These are phyloP conservation scores for Mycena capillaripes DNA, from an alignment of 768 basidiomycete genomes.

Conservation along the genomic window DNA sequence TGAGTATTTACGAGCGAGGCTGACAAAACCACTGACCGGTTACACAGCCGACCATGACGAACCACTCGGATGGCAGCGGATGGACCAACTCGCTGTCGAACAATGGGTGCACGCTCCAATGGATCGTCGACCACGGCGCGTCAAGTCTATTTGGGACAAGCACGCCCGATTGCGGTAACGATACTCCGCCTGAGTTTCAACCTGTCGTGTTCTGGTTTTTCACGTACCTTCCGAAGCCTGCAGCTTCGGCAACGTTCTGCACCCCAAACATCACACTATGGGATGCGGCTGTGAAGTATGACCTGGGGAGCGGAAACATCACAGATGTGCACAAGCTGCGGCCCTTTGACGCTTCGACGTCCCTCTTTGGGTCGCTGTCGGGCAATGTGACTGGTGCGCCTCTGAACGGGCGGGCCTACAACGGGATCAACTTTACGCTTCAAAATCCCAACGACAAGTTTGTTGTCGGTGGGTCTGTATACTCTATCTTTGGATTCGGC, in stretches of 20 bases:
- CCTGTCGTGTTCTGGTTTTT: slow-evolving; percentile 74
- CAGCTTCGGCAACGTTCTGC: slow-evolving; percentile 63
- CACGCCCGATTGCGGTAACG: slow-evolving; percentile 43
- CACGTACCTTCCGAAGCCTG: slow-evolving; percentile 53
- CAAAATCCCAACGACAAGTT: slow-evolving; percentile 54
- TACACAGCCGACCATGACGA: slow-evolving; percentile 55
- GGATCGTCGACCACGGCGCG: slow-evolving; percentile 55
- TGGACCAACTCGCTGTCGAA: slow-evolving; percentile 62
- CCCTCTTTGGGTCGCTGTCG: slow-evolving; percentile 55
- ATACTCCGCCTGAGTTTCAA: slow-evolving; percentile 51
- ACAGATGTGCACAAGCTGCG: slow-evolving; percentile 57
- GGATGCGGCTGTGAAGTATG: slow-evolving; percentile 60
- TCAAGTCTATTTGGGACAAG: slow-evolving; percentile 59
- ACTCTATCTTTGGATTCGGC: background rate
- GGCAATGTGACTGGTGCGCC: slow-evolving; percentile 62
- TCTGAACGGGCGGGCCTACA: slow-evolving; percentile 63
- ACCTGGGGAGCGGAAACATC: slow-evolving; percentile 59
- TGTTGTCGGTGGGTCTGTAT: slow-evolving; percentile 35
- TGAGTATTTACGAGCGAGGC: slow-evolving; percentile 38
- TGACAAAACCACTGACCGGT: background rate
- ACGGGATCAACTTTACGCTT: slow-evolving; percentile 66
- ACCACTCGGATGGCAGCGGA: slow-evolving; percentile 43
- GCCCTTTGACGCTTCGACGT: slow-evolving; percentile 51
- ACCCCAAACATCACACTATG: slow-evolving; percentile 57
- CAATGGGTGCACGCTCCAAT: slow-evolving; percentile 57